These are phyloP conservation scores for Avena atlantica DNA, from an alignment of 176 grass and related monocot genomes.

Conservation along the genomic window DNA sequence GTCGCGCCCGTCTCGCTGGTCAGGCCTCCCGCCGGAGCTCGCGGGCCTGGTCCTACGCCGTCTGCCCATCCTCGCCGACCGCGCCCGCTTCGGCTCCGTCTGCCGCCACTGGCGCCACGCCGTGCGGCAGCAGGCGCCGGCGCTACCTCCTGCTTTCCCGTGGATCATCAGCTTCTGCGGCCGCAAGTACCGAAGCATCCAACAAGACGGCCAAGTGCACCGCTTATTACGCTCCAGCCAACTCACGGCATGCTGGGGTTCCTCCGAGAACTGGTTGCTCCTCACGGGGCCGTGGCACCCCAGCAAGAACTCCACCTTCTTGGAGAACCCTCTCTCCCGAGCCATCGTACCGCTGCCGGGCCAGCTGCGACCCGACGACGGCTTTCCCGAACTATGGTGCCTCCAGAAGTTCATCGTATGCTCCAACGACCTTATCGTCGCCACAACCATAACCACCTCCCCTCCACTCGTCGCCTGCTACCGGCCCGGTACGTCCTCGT, in stretches of 20 bases:
- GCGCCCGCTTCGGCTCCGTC: neutral
- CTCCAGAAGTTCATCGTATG: neutral
- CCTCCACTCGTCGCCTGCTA: neutral
- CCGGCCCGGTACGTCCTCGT: conserved; percentile 1
- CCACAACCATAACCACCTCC: neutral
- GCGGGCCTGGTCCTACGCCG: conserved; percentile 3
- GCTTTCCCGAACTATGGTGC: neutral
- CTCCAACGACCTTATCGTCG: neutral
- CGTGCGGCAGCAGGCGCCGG: neutral
- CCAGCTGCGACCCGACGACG: neutral
- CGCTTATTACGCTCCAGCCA: neutral
- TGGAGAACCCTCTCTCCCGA: neutral
- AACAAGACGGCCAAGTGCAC: neutral
- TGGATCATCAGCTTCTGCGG: neutral
- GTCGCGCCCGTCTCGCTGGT: neutral
- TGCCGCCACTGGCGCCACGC: conserved; percentile 7
- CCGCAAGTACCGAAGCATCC: neutral
- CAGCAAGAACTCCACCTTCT: neutral
- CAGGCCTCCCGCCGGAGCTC: neutral
- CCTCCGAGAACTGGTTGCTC: neutral
- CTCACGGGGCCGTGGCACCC: neutral
- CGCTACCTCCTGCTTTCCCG: neutral
- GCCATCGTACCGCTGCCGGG: neutral
- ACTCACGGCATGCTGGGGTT: neutral
- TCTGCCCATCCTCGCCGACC: neutral